Base-by-base conservation (phyloP, 2,329 filamentous ascomycete species). In the Sclerotiophoma versabilis region DNA sequence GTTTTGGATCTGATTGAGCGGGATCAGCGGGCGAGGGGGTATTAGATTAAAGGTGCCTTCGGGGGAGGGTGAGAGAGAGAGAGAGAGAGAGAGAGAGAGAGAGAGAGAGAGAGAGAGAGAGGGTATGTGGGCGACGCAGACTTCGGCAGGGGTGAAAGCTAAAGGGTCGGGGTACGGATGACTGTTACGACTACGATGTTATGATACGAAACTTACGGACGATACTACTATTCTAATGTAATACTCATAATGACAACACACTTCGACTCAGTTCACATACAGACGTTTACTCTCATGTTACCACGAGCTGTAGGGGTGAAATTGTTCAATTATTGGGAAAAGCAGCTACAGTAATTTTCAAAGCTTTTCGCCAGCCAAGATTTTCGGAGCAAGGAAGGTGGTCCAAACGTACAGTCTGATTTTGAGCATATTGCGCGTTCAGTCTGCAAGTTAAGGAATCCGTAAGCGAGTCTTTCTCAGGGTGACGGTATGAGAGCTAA, bases 1-100 rank as follows among this genome's bases (percentile, higher is more conserved):
- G 53, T 63, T 19, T 26, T 65, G 39, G 62, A 58, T 25, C n/a
- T 65, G 47, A 65, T 69, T 48, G 65, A 65, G 52, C 51, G 62
- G n/a, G 58, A 63, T 38, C 60, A 65, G 46, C 34, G 59, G 38
- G 54, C 37, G 17, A 46, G 56, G 32, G 54, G 62, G 15, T 60
- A 62, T 42, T 60, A 32, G 49, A 10, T 2, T 9, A 10, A 10
- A n/a, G 25, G 14, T 17, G 25, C n/a, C n/a, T n/a, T n/a, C n/a
- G n/a, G n/a, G 20, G 25, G 26, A 3, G 25, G 10, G 25, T 22
- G 33, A 3, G 33, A 6, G 5, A 22, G 7, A 15, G n/a, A n/a
- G n/a, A n/a, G n/a, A n/a, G n/a, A n/a, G n/a, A n/a, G n/a, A n/a
- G n/a, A n/a, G n/a, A n/a, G n/a, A n/a, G n/a, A n/a, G n/a, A n/a